Conservation (phyloP, 1,284 basidiomycete genomes). For the Phylloporus gajari region DNA sequence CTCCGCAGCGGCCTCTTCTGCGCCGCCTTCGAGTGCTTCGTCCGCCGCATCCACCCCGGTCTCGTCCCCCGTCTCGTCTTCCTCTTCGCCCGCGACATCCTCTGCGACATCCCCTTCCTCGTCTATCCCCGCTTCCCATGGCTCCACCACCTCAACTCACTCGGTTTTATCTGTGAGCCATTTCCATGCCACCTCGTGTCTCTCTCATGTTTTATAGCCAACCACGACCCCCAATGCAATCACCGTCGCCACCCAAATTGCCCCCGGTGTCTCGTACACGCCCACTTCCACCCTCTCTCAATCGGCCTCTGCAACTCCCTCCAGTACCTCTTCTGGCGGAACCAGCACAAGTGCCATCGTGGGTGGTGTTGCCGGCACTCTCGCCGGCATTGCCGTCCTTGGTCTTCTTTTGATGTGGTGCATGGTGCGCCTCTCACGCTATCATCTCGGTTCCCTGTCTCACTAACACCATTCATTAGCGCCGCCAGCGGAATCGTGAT, state of each 20-base stretch:
- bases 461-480: conserved; percentile 49
- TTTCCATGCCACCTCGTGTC: not conserved
- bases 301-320: conserved; percentile 34
- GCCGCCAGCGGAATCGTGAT: conserved; percentile 52
- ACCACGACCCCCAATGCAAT: not conserved
- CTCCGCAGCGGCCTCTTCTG: not conserved
- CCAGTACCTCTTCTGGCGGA: conserved; percentile 33
- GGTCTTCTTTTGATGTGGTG: conserved; percentile 63
- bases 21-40: not conserved
- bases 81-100: conserved; percentile 5
- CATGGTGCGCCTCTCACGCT: conserved; percentile 52
- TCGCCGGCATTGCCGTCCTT: conserved; percentile 60
- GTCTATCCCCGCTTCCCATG: conserved; percentile 3
- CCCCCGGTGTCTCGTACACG: conserved; percentile 4
- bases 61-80: not conserved
- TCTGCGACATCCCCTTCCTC: conserved; percentile 1
- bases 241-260: not conserved
- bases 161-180: conserved; percentile 21
- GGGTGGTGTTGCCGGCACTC: conserved; percentile 64
- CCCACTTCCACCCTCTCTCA: conserved; percentile 16
- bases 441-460: conserved; percentile 8
- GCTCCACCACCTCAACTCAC: conserved; percentile 7
- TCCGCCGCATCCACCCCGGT: conserved; percentile 8
- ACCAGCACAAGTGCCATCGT: conserved; percentile 55
- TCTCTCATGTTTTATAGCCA: conserved; percentile 1